These are phyloP conservation scores for Ophiostoma perfectum DNA, from an alignment of 2,329 filamentous ascomycete species.

Conservation along the genomic window DNA sequence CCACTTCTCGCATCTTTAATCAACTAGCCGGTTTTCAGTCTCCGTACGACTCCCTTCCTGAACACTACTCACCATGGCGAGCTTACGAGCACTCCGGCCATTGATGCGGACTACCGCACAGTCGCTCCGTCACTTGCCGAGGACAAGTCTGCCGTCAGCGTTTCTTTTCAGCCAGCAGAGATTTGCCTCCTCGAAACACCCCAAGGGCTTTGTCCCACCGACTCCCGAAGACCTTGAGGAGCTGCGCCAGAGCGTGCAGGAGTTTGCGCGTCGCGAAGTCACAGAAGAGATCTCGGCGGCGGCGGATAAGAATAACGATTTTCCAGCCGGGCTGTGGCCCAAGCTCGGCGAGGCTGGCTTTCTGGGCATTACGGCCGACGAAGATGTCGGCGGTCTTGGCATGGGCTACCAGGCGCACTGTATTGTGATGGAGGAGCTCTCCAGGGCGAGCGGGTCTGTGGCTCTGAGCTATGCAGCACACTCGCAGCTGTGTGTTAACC, in stretches of 20 bases:
- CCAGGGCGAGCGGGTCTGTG: constrained; percentile 75
- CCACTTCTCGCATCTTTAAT: background rate
- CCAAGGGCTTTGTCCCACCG: constrained; percentile 61
- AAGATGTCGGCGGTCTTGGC: constrained; percentile 80
- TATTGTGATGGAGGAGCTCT: constrained; percentile 91
- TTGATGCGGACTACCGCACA: constrained; percentile 29
- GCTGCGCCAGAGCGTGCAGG: constrained; percentile 76
- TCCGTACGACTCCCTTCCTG: background rate
- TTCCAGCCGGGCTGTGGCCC: constrained; percentile 86
- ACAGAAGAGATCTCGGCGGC: constrained; percentile 71
- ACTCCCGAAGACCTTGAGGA: constrained; percentile 69
- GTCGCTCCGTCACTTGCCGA: background rate
- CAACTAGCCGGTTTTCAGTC: background rate
- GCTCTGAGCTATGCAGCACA: constrained; percentile 92
- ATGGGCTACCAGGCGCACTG: constrained; percentile 98
- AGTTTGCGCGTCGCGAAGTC: constrained; percentile 86
- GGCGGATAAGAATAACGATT: constrained; percentile 83
- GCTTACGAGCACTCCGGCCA: constrained; percentile 35
- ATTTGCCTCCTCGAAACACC: constrained; percentile 57
- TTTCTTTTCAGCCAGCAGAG: constrained; percentile 26
- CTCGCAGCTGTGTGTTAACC: constrained; percentile 93
- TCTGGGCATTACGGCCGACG: constrained; percentile 87
- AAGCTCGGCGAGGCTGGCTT: constrained; percentile 90
- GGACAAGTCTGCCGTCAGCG: background rate
- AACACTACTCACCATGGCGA: constrained; percentile 33